phyloP scores from a whole-genome alignment of 2,329 filamentous ascomycete species.

The Fusarium sp. region DNA sequence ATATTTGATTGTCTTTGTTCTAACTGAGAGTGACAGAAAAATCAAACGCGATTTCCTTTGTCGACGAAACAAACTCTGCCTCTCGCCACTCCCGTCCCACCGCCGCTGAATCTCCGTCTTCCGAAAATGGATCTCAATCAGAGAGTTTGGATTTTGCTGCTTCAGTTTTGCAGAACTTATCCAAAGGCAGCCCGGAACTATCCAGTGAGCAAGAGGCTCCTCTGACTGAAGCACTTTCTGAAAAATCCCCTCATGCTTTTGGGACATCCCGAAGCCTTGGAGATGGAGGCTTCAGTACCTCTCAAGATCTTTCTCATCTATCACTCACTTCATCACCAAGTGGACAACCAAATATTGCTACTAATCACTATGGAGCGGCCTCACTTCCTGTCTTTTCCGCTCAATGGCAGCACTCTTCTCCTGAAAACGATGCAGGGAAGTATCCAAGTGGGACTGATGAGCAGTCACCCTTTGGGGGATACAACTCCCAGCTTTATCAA shows the following conservation, averaged over 20 bases:
- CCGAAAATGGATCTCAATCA: fast-evolving
- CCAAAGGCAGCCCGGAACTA: fast-evolving
- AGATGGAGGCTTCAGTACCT: fast-evolving
- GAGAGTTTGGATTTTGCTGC: not conserved
- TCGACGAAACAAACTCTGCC: not conserved
- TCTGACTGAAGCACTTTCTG: fast-evolving
- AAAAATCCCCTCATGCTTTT: fast-evolving
- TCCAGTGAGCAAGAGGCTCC: fast-evolving
- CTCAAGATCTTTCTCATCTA: fast-evolving
- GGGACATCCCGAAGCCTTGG: fast-evolving
- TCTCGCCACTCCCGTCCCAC: not conserved
- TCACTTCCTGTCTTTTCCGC: fast-evolving
- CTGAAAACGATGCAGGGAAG: fast-evolving
- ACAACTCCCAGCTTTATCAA: not conserved
- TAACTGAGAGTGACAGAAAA: not conserved
- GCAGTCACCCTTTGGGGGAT: not conserved
- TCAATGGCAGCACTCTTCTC: not conserved
- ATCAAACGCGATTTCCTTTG: not conserved
- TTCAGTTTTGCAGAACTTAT: fast-evolving
- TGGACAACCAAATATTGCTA: fast-evolving
- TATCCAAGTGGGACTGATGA: not conserved
- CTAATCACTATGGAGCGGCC: fast-evolving
- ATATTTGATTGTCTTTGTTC: fast-evolving
- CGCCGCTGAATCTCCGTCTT: not conserved
- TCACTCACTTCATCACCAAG: not conserved